phyloP scores from a whole-genome alignment of 2,329 filamentous ascomycete genomes.

The Cercospora sp. region DNA sequence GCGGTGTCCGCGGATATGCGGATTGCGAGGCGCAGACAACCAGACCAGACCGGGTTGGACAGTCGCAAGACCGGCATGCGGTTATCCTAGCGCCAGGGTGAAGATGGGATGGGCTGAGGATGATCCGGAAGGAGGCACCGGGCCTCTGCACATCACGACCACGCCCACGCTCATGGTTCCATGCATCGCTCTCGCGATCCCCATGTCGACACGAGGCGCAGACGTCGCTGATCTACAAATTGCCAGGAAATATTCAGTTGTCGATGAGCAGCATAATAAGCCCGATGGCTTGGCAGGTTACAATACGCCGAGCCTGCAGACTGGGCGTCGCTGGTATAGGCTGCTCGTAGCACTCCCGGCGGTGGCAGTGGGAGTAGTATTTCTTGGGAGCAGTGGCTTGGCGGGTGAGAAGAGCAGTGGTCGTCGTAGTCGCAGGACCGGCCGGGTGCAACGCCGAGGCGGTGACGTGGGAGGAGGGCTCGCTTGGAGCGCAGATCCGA shows the following conservation, averaged over 20 bases:
- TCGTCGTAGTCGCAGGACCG: neutral
- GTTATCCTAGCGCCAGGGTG: neutral
- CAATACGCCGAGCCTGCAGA: neutral
- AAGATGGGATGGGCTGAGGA: conserved; percentile 1
- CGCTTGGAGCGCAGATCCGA: conserved; percentile 2
- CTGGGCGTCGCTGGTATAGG: neutral
- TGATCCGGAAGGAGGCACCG: conserved; percentile 8
- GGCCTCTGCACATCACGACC: neutral
- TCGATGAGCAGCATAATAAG: neutral
- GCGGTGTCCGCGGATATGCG: neutral
- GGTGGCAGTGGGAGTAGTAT: neutral
- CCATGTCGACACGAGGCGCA: neutral
- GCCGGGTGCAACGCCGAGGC: neutral
- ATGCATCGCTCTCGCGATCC: neutral
- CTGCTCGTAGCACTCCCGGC: neutral
- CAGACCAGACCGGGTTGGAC: neutral
- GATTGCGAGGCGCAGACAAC: neutral
- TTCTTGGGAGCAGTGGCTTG: neutral
- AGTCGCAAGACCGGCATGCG: conserved; percentile 9
- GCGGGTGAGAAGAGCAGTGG: neutral
- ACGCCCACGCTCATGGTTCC: neutral
- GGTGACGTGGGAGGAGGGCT: neutral
- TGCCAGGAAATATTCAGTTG: too few species aligned
- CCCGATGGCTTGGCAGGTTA: neutral
- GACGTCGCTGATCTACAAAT: neutral